Conservation (phyloP, 805 yeast genomes). For the Candida berthetii region DNA sequence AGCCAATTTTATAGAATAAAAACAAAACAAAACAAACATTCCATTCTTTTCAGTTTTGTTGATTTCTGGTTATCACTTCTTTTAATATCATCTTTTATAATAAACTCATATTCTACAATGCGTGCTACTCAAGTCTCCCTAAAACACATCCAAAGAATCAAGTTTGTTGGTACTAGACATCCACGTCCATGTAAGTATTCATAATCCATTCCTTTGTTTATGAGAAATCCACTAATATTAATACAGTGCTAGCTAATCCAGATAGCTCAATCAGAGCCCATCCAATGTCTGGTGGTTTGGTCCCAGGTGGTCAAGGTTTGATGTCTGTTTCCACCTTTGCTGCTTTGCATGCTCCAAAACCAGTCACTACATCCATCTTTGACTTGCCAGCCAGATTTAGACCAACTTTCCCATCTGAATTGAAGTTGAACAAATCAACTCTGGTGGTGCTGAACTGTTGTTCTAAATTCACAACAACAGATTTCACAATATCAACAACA, state of each 20-base stretch:
- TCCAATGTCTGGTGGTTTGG: slow-evolving; percentile 36
- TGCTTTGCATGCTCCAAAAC: slow-evolving; percentile 8
- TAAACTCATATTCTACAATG: no score
- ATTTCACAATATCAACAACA: no score
- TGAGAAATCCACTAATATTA: slow-evolving; percentile 22
- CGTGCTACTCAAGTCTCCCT: slow-evolving; percentile 22
- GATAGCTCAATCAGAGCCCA: slow-evolving; percentile 32
- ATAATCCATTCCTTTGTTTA: slow-evolving; percentile 8
- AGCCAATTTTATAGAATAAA: not conserved
- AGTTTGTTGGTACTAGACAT: slow-evolving; percentile 83
- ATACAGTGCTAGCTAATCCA: slow-evolving; percentile 33
- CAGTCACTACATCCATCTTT: slow-evolving; percentile 9
- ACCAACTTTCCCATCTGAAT: slow-evolving; percentile 51
- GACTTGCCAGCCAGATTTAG: slow-evolving; percentile 68
- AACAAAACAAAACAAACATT: not conserved
- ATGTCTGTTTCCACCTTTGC: slow-evolving; percentile 16
- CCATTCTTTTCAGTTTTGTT: not conserved
- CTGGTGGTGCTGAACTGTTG: slow-evolving; percentile 63
- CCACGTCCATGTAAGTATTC: slow-evolving; percentile 36
- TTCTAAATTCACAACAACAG: not conserved
- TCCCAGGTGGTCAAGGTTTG: slow-evolving; percentile 27
- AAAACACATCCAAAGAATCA: slow-evolving; percentile 56
- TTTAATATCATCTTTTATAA: no score
- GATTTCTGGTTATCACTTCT: not conserved
- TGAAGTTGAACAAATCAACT: slow-evolving; percentile 68